Base-by-base conservation (phyloP, 1,284 basidiomycete species). In the Jaminaea rosea region DNA sequence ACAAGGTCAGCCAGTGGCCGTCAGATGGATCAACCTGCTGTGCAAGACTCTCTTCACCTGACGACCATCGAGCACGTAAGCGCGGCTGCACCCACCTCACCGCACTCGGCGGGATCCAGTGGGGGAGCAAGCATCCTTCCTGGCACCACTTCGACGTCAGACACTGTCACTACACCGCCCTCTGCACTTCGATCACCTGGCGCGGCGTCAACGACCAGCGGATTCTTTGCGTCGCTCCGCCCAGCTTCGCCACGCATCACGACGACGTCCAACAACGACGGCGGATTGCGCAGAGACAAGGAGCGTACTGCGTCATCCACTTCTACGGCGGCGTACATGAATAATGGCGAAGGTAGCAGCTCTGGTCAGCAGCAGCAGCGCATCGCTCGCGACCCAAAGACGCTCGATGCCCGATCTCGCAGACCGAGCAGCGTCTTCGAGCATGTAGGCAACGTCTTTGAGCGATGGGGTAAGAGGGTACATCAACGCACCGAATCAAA, bases 351-450 rank as follows among this genome's bases (percentile, higher is more conserved):
- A n/a, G n/a, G n/a, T n/a, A 26, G 31, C 46, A 4, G 9, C 29
- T 15, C 19, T 19, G 6, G 29, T 11, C 17, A 26, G 15, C 21
- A 15, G 21, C 15, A 48, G 26, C 46, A 23, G 23, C 7, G 23
- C 19, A 11, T 13, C 15, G 17, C 32, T 41, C 27, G 42, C n/a
- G 19, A 27, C 13, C 15, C 10, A 19, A 37, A 17, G 58, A 53
- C 24, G 28, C 19, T 26, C 32, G 26, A 31, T 15, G 46, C 28
- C 26, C 59, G 21, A 47, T 59, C 19, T 4, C 49, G 55, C 13
- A 44, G 53, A 17, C 61, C 63, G 7, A 64, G 65, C 58, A 68
- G 63, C 52, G 63, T 67, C n/a, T 60, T 68, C 26, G 65, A 68
- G 28, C 61, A 64, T n/a, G 63, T 63, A 28, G 63, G 63, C 37